Evolutionary conservation across 805 yeast genomes (phyloP), one percentile per base, ranked within the genome.

Genomic region (Wickerhamomyces sydowiorum): DNA sequence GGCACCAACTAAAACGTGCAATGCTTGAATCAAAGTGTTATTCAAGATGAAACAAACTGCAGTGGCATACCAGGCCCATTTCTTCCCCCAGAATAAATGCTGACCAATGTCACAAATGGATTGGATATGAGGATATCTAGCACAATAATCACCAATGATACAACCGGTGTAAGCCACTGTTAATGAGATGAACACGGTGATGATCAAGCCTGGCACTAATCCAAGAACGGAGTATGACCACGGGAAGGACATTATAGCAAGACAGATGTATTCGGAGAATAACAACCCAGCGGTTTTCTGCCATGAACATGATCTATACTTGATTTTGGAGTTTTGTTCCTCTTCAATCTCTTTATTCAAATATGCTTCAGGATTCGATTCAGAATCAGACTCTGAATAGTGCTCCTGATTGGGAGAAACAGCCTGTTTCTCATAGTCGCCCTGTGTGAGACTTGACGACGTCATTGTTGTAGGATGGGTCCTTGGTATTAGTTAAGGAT

Each of bases 211-310:
- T 2, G 82, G 80, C 2, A 77, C 72, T 8, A 78, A 57, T 0
- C 84, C 84, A 17, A 78, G 59, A 3, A 77, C 77, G 3, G 82
- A 75, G 50, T 74, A 78, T 10, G 80, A 73, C 81, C 82, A 76
- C 0, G 84, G 84, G 54, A 78, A 78, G n/a, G 80, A 73, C 78
- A 78, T 69, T 44, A 76, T 75, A 13, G 83, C 83, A 46, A 78
- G 63, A 50, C 82, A 78, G 25, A 77, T 75, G 55, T 78, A 78
- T 54, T 78, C 83, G 2, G 79, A 72, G 47, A 78, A 74, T 40
- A 78, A 60, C 32, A 78, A 64, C n/a, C 79, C 80, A 1, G 82
- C 78, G 0, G 82, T 75, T 46, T 68, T 73, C 49, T 70, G 73
- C 82, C 82, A 77, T 22, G 80, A 69, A 48, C 81, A 75, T 18